Evolutionary conservation across 202 grass and related monocot genomes (phyloP).

Genomic region (Zizania palustris): DNA sequence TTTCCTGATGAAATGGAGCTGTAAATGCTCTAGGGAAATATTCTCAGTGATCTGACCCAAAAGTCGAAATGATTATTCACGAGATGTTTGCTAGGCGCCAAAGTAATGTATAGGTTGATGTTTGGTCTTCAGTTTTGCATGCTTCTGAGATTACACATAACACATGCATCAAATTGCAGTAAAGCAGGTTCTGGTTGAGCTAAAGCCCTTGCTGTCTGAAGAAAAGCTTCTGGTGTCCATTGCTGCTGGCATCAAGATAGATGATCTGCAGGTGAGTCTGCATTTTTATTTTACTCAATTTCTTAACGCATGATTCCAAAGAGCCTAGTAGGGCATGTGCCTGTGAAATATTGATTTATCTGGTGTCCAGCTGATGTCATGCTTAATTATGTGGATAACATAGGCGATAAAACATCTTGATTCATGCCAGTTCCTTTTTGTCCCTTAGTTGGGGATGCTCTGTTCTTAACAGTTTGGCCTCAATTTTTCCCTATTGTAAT

Average conservation of each 20-base stretch:
- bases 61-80: neutral
- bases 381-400: neutral
- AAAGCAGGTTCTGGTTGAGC: constrained; percentile 71
- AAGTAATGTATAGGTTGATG: neutral
- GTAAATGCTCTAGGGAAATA: neutral
- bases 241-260: constrained; percentile 90
- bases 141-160: neutral
- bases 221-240: constrained; percentile 96
- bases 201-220: constrained; percentile 78
- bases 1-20: neutral
- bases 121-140: neutral
- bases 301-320: neutral
- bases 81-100: neutral
- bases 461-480: neutral
- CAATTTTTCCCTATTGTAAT: neutral
- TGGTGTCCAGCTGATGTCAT: neutral
- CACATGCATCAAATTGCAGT: constrained; percentile 52
- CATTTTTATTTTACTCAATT: neutral
- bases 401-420: constrained; percentile 1
- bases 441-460: neutral
- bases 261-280: constrained; percentile 75
- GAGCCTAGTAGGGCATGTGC: neutral
- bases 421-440: neutral
- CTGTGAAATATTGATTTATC: neutral
- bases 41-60: no score